Base-by-base conservation (phyloP, 257 asterid species). In the Nicotiana obtusifolia region DNA sequence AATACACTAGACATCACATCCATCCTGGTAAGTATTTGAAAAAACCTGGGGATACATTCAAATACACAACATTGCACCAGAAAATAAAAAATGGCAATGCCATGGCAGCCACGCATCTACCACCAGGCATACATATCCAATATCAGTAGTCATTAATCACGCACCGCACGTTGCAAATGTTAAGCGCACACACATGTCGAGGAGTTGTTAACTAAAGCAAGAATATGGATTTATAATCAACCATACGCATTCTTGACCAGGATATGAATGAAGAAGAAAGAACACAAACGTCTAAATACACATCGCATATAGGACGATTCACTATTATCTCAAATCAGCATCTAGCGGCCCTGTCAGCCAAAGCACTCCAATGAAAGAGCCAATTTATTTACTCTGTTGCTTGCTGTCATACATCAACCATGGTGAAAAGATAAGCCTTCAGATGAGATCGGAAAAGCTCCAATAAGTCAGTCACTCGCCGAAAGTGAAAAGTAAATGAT, bases 1-100 rank as follows among this genome's bases (percentile, higher is more conserved):
- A 73, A 47, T 73, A 15, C 52, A 24, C 79, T 73, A 73, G n/a
- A 73, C 79, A 47, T 73, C 37, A 73, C 41, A 73, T 73, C 52
- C 62, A 47, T 15, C 62, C 44, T 24, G 24, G 79, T 44, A 73
- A 24, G 24, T 73, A 54, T 73, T 73, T 73, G 61, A 47, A 73
- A 24, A 24, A 47, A 22, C 16, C 41, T 73, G 24, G 79, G 59
- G 61, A 49, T 47, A 47, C 61, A 73, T 73, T 49, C 79, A 73
- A 73, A 73, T 47, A 71, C 60, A 14, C 5, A 17, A 73, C 26
- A 71, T 24, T 73, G 62, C 79, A 73, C 61, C 79, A 73, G 33
- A 47, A 44, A 47, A 73, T 30, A 47, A 57, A 73, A 73, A 73
- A 47, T 47, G 41, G 62, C 61, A 15, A 49, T 24, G 62, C 4